Conservation (phyloP, 345 rosid species). For the Syzygium jambos region DNA sequence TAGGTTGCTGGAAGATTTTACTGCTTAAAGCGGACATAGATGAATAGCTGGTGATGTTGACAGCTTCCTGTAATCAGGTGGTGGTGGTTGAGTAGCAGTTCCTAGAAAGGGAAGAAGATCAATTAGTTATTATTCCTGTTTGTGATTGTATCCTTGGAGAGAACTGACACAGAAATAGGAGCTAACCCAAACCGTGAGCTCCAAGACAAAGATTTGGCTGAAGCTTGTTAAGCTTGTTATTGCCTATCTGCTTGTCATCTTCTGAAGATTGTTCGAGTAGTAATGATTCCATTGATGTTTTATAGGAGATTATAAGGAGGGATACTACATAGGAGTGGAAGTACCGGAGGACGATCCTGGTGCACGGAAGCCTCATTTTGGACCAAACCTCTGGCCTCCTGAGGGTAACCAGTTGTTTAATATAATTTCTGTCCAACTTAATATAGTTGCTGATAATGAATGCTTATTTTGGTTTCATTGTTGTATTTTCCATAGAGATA, state of each 20-base stretch:
- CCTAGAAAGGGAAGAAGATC: background rate
- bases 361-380: constrained; percentile 57
- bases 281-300: background rate
- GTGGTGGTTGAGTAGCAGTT: background rate
- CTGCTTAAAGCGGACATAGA: background rate
- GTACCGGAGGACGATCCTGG: constrained; percentile 51
- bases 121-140: background rate
- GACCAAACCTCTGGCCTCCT: constrained; percentile 72
- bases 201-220: background rate
- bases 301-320: constrained; percentile 80
- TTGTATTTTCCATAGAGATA: constrained; percentile 20
- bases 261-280: background rate
- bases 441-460: background rate
- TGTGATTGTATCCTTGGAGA: background rate
- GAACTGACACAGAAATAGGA: background rate
- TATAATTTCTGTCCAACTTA: background rate
- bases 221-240: background rate
- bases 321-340: constrained; percentile 70
- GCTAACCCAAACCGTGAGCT: background rate
- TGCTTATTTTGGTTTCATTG: background rate
- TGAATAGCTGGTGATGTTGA: background rate
- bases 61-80: background rate
- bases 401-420: constrained; percentile 13
- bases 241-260: background rate
- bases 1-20: background rate